Base-by-base conservation (phyloP, 257 asterid species). In the Plantago elongata region DNA sequence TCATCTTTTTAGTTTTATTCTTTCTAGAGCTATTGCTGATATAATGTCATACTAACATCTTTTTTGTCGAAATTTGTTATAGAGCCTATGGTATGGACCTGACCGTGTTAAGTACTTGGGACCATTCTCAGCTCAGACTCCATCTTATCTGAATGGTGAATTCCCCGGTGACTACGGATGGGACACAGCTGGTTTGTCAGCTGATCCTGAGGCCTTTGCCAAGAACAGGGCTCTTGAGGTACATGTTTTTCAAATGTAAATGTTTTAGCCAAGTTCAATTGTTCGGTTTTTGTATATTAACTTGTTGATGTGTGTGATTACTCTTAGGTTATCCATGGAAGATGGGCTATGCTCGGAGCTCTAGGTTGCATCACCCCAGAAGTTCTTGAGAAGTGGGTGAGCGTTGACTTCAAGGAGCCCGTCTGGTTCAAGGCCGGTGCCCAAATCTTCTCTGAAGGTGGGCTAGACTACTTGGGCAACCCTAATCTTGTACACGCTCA, bases 111-210 rank as follows among this genome's bases (percentile, higher is more conserved):
- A 89, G 75, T 89, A 81, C 82, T 80, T 87, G 80, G 95, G 97
- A 64, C 97, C 97, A 5, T 89, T 89, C 69, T 84, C 94, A 4
- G 95, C 90, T 69, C 95, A 86, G 73, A 84, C 94, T 63, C 97
- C 95, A 5, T 84, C 95, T 0, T 86, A 89, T 79, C 79, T 89
- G 54, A 89, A 74, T 4, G 92, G 95, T 52, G 97, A 89, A 42
- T 89, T 86, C 63, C 94, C 94, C 11, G 95, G 94, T 34, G 95
- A 89, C 71, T 89, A 89, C 13, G 95, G 95, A 5, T 89, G 95
- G 97, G 95, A 89, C 54, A 89, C 94, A 12, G 95, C 97, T 15
- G 94, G 94, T 15, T 66, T 89, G 54, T 89, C 95, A 1, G 94
- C 95, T 58, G 97, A 89, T 73, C 94, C 97, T 0, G 91, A 84